A percentile compares a stretch with the other conserved stretches of the same genome.
Conservation (phyloP, 2,329 filamentous ascomycete genomes). For the Boeremia exigua region DNA sequence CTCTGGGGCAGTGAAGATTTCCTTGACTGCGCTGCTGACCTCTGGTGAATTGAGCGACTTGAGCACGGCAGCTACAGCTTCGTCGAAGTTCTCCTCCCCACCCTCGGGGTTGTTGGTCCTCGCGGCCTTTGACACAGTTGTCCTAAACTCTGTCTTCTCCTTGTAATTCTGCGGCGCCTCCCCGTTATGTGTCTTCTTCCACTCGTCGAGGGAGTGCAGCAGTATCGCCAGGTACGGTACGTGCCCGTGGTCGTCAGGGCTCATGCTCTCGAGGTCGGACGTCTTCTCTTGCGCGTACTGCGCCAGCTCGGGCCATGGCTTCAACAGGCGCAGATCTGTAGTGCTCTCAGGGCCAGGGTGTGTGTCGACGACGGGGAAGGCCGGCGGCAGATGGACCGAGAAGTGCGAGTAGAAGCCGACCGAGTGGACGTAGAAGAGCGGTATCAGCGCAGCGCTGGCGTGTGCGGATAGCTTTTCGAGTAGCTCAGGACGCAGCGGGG, state of each 20-base stretch:
- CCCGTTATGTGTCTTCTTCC: constrained; percentile 75
- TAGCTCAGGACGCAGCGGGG: constrained; percentile 62
- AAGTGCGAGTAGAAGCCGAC: constrained; percentile 92
- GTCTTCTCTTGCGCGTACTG: constrained; percentile 72
- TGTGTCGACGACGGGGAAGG: constrained; percentile 92
- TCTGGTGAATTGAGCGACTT: constrained; percentile 78
- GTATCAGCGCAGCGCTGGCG: constrained; percentile 66
- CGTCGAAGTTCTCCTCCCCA: constrained; percentile 95
- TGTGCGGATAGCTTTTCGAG: constrained; percentile 59
- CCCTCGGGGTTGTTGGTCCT: constrained; percentile 79
- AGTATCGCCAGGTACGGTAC: constrained; percentile 86
- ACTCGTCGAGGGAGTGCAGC: constrained; percentile 79
- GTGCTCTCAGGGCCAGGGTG: constrained; percentile 88
- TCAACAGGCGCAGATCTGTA: constrained; percentile 81
- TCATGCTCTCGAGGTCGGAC: constrained; percentile 70
- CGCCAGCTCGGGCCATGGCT: constrained; percentile 83
- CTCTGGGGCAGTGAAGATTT: constrained; percentile 77
- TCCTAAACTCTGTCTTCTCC: constrained; percentile 84
- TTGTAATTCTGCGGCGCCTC: constrained; percentile 75
- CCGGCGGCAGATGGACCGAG: constrained; percentile 75
- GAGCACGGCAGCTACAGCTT: constrained; percentile 84
- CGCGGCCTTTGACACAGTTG: constrained; percentile 69
- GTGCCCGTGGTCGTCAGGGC: constrained; percentile 86
- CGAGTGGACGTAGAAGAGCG: constrained; percentile 84
- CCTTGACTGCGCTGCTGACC: constrained; percentile 71